Conservation (phyloP, 179 eudicot species). For the Silene vulgaris region DNA sequence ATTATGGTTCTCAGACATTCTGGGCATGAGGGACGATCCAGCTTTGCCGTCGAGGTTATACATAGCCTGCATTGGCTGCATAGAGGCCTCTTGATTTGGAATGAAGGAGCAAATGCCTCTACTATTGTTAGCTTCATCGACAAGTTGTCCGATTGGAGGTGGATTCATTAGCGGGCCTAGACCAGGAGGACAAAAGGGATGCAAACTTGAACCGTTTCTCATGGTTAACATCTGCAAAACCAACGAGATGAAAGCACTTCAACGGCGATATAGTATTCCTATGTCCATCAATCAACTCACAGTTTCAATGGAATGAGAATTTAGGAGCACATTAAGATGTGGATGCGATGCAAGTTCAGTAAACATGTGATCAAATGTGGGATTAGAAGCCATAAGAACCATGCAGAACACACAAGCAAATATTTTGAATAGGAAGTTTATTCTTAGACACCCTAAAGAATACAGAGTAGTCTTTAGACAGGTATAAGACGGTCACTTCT, state of each 20-base stretch:
- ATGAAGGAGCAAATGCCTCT: slow-evolving; percentile 32
- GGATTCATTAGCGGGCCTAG: slow-evolving; percentile 31
- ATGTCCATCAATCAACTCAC: background rate
- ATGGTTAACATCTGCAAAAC: slow-evolving; percentile 68
- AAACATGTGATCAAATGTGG: no score
- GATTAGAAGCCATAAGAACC: no score
- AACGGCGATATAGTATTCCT: no score
- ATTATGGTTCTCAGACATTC: slow-evolving; percentile 29
- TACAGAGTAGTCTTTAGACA: no score
- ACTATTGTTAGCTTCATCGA: slow-evolving; percentile 37
- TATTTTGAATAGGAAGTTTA: no score
- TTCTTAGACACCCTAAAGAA: no score
- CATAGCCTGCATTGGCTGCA: slow-evolving; percentile 37
- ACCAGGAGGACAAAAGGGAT: slow-evolving; percentile 48
- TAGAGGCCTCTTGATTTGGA: slow-evolving; percentile 33
- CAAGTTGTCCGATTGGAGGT: slow-evolving; percentile 30
- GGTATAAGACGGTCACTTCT: no score
- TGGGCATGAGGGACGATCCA: slow-evolving; percentile 27
- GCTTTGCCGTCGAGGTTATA: slow-evolving; percentile 34
- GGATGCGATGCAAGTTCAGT: background rate
- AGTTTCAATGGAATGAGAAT: no score
- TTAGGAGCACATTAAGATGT: background rate
- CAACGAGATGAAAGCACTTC: slow-evolving; percentile 7
- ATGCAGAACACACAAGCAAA: no score
- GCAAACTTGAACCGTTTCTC: slow-evolving; percentile 67